Evolutionary conservation across 1,139 yeast species (phyloP), one percentile per base, ranked within the genome.

Genomic region (Candida sojae): DNA sequence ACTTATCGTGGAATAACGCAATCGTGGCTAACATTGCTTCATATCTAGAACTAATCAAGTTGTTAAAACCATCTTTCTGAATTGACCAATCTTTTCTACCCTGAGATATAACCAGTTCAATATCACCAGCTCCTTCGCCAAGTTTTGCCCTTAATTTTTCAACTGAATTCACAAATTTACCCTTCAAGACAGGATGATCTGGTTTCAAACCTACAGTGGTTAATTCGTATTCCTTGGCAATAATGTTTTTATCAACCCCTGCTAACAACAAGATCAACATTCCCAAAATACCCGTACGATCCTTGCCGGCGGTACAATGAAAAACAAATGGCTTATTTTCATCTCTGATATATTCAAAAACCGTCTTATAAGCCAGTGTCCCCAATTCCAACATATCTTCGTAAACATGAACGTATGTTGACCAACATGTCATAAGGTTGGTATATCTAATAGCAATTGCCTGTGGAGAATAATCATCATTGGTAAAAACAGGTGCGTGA

Each of bases 231-330:
- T 56, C 59, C 39, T 53, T 55, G 3, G 90, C 84, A 39, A 89
- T 75, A 2, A 83, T 80, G 54, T 82, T 80, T 13, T 74, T 72
- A 50, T 85, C 89, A 6, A 88, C 88, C 0, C 88, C 91, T 12
- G 80, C 71, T 26, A 88, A 65, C 28, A 82, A 66, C 42, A 89
- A 70, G 3, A 88, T 69, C 48, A 89, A 65, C 82, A 89, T 88
- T 3, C 84, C 79, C 53, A 87, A 63, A 11, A 88, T 73, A 0
- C 96, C 96, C 0, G 96, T 89, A 44, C 96, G 76, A 62, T 90
- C 96, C 62, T 88, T 89, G 2, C 96, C 96, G 0, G 95, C 95
- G 2, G 92, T 82, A 64, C 96, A 89, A 61, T 88, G 95, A 62
- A 84, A 81, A 6, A 86, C 67, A 52, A 88, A 70, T 2, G 83